phyloP scores from a whole-genome alignment of 2,329 filamentous ascomycete species.

The Colletotrichum aenigma region DNA sequence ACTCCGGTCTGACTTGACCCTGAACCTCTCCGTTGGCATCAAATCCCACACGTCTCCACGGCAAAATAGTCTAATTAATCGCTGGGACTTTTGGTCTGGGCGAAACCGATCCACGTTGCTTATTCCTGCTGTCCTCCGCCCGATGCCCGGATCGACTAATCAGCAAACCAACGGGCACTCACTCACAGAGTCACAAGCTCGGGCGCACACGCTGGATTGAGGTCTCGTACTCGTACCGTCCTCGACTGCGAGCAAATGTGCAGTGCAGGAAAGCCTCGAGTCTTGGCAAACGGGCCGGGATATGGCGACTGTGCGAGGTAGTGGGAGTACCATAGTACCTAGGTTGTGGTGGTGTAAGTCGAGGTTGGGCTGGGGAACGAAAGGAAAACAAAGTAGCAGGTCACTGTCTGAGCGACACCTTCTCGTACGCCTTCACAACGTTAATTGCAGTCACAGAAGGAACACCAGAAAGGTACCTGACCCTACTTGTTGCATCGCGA shows the following conservation, averaged over 20 bases:
- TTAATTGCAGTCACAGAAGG: background rate
- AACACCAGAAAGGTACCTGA: background rate
- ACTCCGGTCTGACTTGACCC: background rate
- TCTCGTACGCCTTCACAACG: background rate
- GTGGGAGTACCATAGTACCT: background rate
- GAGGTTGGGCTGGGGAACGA: background rate
- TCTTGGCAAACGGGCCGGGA: background rate
- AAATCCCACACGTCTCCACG: background rate
- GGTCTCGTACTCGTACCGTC: background rate
- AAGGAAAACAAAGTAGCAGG: background rate
- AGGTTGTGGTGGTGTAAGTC: background rate
- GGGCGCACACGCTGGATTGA: background rate
- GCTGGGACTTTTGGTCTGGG: background rate
- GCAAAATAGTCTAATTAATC: background rate
- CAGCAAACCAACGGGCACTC: background rate
- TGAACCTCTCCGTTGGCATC: background rate
- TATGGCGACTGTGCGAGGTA: background rate
- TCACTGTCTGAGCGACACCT: background rate
- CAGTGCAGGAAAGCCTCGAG: background rate
- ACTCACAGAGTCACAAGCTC: background rate
- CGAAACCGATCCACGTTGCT: constrained; percentile 1
- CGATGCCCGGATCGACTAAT: background rate
- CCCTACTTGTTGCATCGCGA: background rate
- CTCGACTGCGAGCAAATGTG: background rate
- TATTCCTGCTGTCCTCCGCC: constrained; percentile 1